Evolutionary conservation across 2,329 filamentous ascomycete genomes (phyloP).

Genomic region (Cercospora janseana): DNA sequence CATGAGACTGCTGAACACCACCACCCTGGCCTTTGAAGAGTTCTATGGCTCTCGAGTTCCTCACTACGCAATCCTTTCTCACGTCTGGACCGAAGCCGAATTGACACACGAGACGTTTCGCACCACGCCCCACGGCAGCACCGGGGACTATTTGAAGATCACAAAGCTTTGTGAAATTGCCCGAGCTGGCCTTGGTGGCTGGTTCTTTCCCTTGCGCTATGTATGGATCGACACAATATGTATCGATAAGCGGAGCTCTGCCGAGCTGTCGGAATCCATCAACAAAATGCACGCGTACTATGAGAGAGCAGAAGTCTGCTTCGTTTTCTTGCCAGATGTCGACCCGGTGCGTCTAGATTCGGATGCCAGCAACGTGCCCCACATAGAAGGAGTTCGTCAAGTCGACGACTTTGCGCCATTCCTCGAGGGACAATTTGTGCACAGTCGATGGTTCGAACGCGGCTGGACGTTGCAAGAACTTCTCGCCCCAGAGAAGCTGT

Average conservation of each 20-base stretch:
- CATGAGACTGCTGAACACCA: conserved; percentile 9
- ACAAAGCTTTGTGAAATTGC: conserved; percentile 3
- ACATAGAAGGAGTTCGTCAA: background rate
- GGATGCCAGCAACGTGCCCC: background rate
- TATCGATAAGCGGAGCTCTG: conserved; percentile 25
- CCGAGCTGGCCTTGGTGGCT: background rate
- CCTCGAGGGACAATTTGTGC: background rate
- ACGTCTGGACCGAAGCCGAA: conserved; percentile 15
- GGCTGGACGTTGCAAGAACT: conserved; percentile 27
- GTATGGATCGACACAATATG: conserved; percentile 28
- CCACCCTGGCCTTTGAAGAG: conserved; percentile 10
- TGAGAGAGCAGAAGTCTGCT: conserved; percentile 21
- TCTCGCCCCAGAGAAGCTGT: conserved; percentile 11
- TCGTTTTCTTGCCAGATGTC: conserved; percentile 21
- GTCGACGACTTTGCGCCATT: background rate
- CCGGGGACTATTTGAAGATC: conserved; percentile 16
- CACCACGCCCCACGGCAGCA: background rate
- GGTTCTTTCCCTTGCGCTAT: background rate
- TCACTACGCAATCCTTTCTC: conserved; percentile 19
- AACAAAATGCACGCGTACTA: conserved; percentile 29
- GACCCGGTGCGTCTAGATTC: background rate
- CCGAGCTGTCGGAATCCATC: conserved; percentile 25
- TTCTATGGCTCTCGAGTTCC: conserved; percentile 11
- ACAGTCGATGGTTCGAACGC: conserved; percentile 18
- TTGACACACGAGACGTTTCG: conserved; percentile 16